These are phyloP conservation scores for Neonectria faginata DNA, from an alignment of 2,329 filamentous ascomycete species.

Conservation along the genomic window DNA sequence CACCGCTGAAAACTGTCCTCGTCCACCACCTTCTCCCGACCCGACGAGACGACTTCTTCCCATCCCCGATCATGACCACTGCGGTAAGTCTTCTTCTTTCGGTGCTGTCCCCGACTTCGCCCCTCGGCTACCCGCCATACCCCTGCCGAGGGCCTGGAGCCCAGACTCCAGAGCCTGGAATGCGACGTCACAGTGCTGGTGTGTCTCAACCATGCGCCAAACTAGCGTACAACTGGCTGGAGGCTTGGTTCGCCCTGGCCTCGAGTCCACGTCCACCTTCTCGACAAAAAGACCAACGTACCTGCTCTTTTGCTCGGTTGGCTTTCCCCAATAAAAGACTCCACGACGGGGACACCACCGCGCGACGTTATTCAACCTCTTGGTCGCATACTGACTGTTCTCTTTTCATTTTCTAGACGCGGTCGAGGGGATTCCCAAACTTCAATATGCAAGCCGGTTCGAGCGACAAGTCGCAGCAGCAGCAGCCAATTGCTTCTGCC, in stretches of 20 bases:
- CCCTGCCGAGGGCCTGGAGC: slow-evolving; percentile 33
- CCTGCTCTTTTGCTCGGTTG: slow-evolving; percentile 29
- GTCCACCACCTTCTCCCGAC: slow-evolving; percentile 16
- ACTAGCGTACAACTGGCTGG: slow-evolving; percentile 45
- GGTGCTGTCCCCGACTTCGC: slow-evolving; percentile 14
- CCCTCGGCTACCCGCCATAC: slow-evolving; percentile 4
- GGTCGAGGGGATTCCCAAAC: slow-evolving; percentile 54
- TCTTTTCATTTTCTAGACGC: slow-evolving; percentile 46
- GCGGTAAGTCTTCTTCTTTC: slow-evolving; percentile 28
- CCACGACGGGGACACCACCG: slow-evolving; percentile 33
- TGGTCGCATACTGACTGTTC: slow-evolving; percentile 38
- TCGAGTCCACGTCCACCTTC: slow-evolving; percentile 39
- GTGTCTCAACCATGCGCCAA: slow-evolving; percentile 53
- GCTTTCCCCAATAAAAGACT: slow-evolving; percentile 32
- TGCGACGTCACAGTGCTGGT: slow-evolving; percentile 52
- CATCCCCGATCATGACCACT: slow-evolving; percentile 29
- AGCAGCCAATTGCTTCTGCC: slow-evolving; percentile 53
- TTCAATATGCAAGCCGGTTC: slow-evolving; percentile 52
- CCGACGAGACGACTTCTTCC: slow-evolving; percentile 15
- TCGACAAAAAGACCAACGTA: slow-evolving; percentile 28
- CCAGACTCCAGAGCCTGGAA: slow-evolving; percentile 37
- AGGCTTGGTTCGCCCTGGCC: slow-evolving; percentile 46
- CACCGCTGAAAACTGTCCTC: slow-evolving; percentile 32
- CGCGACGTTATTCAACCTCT: slow-evolving; percentile 36
- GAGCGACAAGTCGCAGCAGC: slow-evolving; percentile 48